Conservation (phyloP, 495 filamentous ascomycete species). For the Cairneyella variabilis region DNA sequence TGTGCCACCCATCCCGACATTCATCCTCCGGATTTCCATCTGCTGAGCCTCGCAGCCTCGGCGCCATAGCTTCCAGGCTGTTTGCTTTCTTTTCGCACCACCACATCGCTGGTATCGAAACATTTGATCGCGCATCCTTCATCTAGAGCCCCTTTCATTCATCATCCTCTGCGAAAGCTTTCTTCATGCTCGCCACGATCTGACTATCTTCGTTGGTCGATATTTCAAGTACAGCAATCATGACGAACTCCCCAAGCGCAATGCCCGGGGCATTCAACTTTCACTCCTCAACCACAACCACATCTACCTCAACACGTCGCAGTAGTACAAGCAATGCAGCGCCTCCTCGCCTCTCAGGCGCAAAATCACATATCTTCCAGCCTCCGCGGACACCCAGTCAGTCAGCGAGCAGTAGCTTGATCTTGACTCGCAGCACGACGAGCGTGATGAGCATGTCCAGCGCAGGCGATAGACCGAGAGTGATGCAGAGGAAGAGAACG, state of each 20-base stretch:
- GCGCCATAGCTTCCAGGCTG: too few species aligned
- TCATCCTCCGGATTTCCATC: too few species aligned
- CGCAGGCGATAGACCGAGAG: slow-evolving; percentile 12
- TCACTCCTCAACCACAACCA: neutral
- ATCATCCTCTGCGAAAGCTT: too few species aligned
- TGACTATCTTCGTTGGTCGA: neutral
- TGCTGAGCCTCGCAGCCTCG: too few species aligned
- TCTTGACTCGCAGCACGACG: slow-evolving; percentile 50
- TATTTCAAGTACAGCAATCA: slow-evolving; percentile 1
- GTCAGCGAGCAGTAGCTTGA: slow-evolving; percentile 46
- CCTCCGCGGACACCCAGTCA: slow-evolving; percentile 62
- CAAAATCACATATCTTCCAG: slow-evolving; percentile 62
- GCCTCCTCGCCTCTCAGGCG: slow-evolving; percentile 29
- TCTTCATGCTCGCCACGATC: neutral
- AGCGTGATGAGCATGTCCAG: slow-evolving; percentile 34
- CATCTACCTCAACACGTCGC: neutral
- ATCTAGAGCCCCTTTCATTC: too few species aligned
- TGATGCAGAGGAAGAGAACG: slow-evolving; percentile 36
- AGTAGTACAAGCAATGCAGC: slow-evolving; percentile 1
- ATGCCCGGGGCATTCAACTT: slow-evolving; percentile 26
- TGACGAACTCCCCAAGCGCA: slow-evolving; percentile 16
- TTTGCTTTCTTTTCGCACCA: too few species aligned
- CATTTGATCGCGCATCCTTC: too few species aligned
- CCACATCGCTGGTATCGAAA: too few species aligned
- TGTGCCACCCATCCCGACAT: too few species aligned